Evolutionary conservation across 1,139 yeast genomes (phyloP), one percentile per base, ranked within the genome.

Genomic region (Pichia sp.): DNA sequence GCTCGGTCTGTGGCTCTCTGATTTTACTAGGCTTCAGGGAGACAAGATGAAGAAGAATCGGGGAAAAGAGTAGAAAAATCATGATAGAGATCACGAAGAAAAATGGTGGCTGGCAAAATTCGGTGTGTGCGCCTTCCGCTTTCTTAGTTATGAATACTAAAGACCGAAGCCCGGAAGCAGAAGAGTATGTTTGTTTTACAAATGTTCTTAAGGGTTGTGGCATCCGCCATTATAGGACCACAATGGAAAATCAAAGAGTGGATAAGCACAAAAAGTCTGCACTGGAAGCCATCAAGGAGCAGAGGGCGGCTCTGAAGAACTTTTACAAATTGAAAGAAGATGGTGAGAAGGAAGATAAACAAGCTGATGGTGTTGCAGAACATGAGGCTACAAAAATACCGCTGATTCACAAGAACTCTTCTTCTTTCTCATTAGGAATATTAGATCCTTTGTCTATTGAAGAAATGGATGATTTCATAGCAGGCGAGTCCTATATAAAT

Each of bases 301-400:
- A 76, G 55, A 64, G 79, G 46, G 66, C 63, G 48, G 76, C 76
- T 8, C 59, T 76, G 51, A 72, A 72, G 57, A 77, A 74, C 51
- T 75, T 72, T 60, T 74, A 75, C 61, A 70, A 70, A 47, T 58
- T 74, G 18, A 69, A 72, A 44, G 66, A 66, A 43, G 25, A 26
- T 21, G 44, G 44, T 48, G 41, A 42, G 25, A 22, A 19, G 22
- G 37, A 28, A n/a, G 47, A 7, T 6, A 23, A 30, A n/a, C 37
- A 34, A 34, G 18, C 37, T 7, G 37, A 34, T 4, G n/a, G 16
- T 13, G 37, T 13, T 13, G 37, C 9, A 7, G 37, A 34, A 13
- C 3, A 36, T 25, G 43, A 28, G n/a, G 16, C 21, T 4, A 26
- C 36, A 6, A 25, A 21, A n/a, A 34, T n/a, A 44, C 36, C 21